These are phyloP conservation scores for Sporothrix humicola DNA, from an alignment of 2,329 filamentous ascomycete genomes.

Conservation along the genomic window DNA sequence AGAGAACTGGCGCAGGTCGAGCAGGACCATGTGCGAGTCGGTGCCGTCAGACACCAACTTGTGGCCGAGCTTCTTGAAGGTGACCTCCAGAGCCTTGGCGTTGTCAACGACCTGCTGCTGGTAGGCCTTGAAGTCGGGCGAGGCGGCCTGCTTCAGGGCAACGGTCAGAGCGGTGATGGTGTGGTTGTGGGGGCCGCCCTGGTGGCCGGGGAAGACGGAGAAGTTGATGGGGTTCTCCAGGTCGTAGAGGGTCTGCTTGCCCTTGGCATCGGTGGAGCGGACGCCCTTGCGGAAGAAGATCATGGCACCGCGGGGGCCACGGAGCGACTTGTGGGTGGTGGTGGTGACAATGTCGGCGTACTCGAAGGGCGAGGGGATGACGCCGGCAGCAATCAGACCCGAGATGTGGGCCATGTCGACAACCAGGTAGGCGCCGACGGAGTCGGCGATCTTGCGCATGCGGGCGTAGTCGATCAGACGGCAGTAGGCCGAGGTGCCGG, in stretches of 20 bases:
- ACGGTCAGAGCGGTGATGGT: slow-evolving; percentile 97
- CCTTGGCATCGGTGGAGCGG: slow-evolving; percentile 87
- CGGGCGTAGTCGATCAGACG: slow-evolving; percentile 94
- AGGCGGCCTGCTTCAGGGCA: slow-evolving; percentile 90
- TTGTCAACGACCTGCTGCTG: slow-evolving; percentile 92
- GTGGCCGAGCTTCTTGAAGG: slow-evolving; percentile 86
- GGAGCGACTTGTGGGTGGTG: slow-evolving; percentile 98
- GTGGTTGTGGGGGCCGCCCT: slow-evolving; percentile 99
- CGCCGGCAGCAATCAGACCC: slow-evolving; percentile 87
- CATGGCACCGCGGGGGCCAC: slow-evolving; percentile 97
- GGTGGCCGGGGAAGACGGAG: slow-evolving; percentile 98
- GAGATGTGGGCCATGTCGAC: slow-evolving; percentile 99
- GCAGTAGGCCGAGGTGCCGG: slow-evolving; percentile 97
- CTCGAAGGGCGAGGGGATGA: slow-evolving; percentile 91
- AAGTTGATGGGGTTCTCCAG: slow-evolving; percentile 97
- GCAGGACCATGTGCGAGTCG: slow-evolving; percentile 95
- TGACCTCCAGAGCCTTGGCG: slow-evolving; percentile 85
- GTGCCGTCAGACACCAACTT: slow-evolving; percentile 95
- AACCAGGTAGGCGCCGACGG: slow-evolving; percentile 90
- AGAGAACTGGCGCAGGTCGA: slow-evolving; percentile 85
- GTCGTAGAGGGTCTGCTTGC: slow-evolving; percentile 89
- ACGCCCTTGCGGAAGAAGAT: slow-evolving; percentile 99
- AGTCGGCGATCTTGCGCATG: slow-evolving; percentile 95
- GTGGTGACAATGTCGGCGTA: slow-evolving; percentile 97
- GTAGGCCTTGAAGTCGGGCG: slow-evolving; percentile 90